Percentiles rank a stretch among this genome's conserved stretches.
Conservation (phyloP, 352 stramenopile genomes). For the Pythium phragmitis region DNA sequence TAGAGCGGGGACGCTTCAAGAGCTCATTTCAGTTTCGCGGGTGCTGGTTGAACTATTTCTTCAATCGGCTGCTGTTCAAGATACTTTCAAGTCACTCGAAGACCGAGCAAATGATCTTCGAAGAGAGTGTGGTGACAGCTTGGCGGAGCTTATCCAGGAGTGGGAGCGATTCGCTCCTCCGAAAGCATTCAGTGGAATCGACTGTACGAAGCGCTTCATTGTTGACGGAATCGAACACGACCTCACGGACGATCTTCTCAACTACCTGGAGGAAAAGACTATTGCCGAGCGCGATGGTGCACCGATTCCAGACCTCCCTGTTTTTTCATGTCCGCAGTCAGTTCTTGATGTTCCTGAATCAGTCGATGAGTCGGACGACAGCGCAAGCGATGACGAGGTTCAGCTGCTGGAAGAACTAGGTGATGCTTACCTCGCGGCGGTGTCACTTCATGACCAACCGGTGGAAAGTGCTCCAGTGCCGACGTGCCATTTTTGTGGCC, state of each 20-base stretch:
- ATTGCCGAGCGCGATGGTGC: constrained; percentile 55
- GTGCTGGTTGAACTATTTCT: constrained; percentile 66
- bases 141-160: constrained; percentile 59
- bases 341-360: constrained; percentile 1
- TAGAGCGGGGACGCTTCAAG: constrained; percentile 41
- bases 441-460: not conserved
- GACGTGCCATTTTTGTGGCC: constrained; percentile 51
- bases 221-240: constrained; percentile 72
- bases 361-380: constrained; percentile 32
- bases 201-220: constrained; percentile 66
- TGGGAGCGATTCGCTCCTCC: constrained; percentile 58
- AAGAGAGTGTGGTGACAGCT: constrained; percentile 46
- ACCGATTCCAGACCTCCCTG: constrained; percentile 45
- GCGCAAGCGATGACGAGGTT: constrained; percentile 34
- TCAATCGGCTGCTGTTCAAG: constrained; percentile 56
- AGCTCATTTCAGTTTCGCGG: constrained; percentile 59
- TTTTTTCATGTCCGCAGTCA: not conserved
- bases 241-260: constrained; percentile 66
- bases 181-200: constrained; percentile 43
- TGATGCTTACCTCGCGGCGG: constrained; percentile 39
- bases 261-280: constrained; percentile 64
- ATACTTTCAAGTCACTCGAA: constrained; percentile 64
- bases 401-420: constrained; percentile 56
- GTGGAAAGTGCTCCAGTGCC: not conserved
- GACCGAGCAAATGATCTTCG: constrained; percentile 58